These are phyloP conservation scores for Halophytophthora polymorphica DNA, from an alignment of 352 stramenopile genomes.

Conservation along the genomic window DNA sequence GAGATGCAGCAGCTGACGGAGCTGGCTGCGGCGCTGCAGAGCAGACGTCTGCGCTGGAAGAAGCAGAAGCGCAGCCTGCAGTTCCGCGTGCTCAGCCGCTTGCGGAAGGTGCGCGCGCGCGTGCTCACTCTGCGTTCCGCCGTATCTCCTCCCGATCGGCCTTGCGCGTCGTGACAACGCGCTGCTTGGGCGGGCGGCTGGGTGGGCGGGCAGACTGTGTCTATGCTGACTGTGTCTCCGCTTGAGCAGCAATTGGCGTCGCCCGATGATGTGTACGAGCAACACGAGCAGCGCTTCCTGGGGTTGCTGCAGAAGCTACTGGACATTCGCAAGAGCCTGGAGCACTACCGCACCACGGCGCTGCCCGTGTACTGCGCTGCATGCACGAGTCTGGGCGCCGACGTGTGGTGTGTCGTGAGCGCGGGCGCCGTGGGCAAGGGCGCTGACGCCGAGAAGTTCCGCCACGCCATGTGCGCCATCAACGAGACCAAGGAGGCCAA, in stretches of 20 bases:
- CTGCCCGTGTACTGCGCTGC: slow-evolving; percentile 62
- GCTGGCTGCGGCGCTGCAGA: slow-evolving; percentile 33
- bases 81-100: slow-evolving; percentile 46
- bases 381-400: slow-evolving; percentile 57
- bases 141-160: too few relatives aligned
- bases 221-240: slow-evolving; percentile 1
- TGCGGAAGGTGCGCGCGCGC: slow-evolving; percentile 41
- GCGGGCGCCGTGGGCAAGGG: slow-evolving; percentile 59
- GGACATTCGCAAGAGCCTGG: slow-evolving; percentile 67
- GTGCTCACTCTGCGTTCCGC: background rate
- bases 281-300: slow-evolving; percentile 70
- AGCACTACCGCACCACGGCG: slow-evolving; percentile 58
- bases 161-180: background rate
- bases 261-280: slow-evolving; percentile 61
- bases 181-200: background rate
- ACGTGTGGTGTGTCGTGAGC: slow-evolving; percentile 76
- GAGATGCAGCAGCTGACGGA: slow-evolving; percentile 15
- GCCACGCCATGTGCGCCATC: slow-evolving; percentile 69
- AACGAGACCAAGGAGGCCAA: slow-evolving; percentile 77
- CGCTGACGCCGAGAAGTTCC: slow-evolving; percentile 67
- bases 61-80: slow-evolving; percentile 62
- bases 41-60: slow-evolving; percentile 42
- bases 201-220: too few relatives aligned
- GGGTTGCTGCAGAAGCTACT: slow-evolving; percentile 64
- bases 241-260: slow-evolving; percentile 38